Evolutionary conservation across 2,329 filamentous ascomycete genomes (phyloP), one percentile per base, ranked within the genome.

Genomic region (Atkinsonella texensis): DNA sequence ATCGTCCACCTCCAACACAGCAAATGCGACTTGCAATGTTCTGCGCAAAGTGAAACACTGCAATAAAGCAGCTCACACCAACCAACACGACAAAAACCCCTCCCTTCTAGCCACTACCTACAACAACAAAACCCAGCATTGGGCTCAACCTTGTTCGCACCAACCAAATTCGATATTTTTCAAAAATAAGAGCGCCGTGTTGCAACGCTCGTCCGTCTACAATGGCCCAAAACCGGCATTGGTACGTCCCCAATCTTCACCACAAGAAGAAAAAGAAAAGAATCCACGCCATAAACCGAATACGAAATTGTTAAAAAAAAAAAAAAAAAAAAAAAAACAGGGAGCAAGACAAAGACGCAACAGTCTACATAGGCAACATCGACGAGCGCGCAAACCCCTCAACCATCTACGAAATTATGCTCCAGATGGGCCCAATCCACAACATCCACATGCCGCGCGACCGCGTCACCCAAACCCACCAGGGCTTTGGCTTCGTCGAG

Each of bases 381-480:
- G 93, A 98, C 73, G 93, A 98, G 75, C 89, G 93, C 68, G 87
- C 93, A 58, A 85, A 85, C 46, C 89, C 95, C 65, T 84, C 85
- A 60, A 79, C 95, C 59, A 83, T 98, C 59, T 96, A 93, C 84
- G 93, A 98, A 75, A 79, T 98, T 62, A 97, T 97, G 89, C 83
- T 96, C 52, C 93, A 98, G 74, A 89, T 90, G 67, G 93, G 93
- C 51, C 90, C 91, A 60, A 94, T 98, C 62, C 88, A 95, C 65
- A 97, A 97, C 70, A 91, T 98, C 57, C 93, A 98, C 72, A 83
- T 98, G 65, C 93, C 93, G 52, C 95, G 96, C 75, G 93, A 98
- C 70, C 88, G 93, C 68, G 93, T 98, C 60, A 96, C 93, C 46
- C 89, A 96, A 65, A 85, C 84, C 52, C 93, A 98, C 69, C 93